Evolutionary conservation across 192 early-diverging fungal genomes (phyloP), one percentile per base, ranked within the genome.

Genomic region (Coemansia sp.): DNA sequence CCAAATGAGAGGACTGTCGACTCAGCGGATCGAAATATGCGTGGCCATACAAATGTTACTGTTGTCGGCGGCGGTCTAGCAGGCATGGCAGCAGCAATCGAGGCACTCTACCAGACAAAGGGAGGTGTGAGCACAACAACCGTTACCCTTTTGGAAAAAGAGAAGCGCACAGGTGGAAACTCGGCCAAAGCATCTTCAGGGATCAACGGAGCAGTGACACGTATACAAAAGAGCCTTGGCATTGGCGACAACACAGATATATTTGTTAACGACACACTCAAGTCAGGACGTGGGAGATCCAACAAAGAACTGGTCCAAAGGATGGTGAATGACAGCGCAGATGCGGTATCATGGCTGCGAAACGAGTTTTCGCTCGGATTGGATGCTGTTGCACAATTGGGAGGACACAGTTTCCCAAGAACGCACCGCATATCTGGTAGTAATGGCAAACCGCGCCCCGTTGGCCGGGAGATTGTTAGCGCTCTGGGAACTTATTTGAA

Each of bases 181-280:
- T 97, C 95, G 45, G 96, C 95, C 68, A 98, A 98, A 85, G 96
- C 96, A 24, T 96, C 95, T 16, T 96, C 95, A 6, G 96, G 96
- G 63, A 98, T 98, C 80, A 98, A 97, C 85, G 95, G 95, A 46
- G 95, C 92, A 43, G 83, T 91, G 39, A 98, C 96, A 46, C 87
- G 85, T 56, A 93, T 94, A 51, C 96, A 98, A 72, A 83, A 89
- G 41, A 64, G 58, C 9, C 79, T 77, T 39, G 84, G 85, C 12
- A 89, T 92, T 64, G 73, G 87, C 83, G 96, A 98, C 79, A 93
- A 91, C 30, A 88, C 89, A 23, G 91, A 91, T 38, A 86, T 88
- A 63, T 96, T 98, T 77, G 89, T 91, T 53, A 89, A 88, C 20
- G 96, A 98, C 75, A 92, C 93, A n/a, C 85, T 91, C 30, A 86